phyloP scores from a whole-genome alignment of 2,329 filamentous ascomycete genomes.

The Gnomoniopsis sp. region DNA sequence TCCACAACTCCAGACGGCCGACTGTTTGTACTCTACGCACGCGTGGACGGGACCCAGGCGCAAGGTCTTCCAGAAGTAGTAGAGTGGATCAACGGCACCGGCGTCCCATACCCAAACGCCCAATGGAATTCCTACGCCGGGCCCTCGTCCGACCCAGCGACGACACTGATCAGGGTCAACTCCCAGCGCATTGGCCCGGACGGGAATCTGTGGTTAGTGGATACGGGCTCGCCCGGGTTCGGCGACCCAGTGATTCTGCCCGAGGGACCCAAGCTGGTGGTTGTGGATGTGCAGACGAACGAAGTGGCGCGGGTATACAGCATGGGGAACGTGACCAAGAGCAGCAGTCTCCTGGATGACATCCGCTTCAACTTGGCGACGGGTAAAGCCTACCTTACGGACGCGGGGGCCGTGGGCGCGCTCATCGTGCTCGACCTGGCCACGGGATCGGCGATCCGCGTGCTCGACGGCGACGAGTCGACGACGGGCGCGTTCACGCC shows the following conservation, averaged over 20 bases:
- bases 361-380: slow-evolving; percentile 5
- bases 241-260: slow-evolving; percentile 11
- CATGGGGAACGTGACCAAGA: slow-evolving; percentile 14
- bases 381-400: slow-evolving; percentile 13
- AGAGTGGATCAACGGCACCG: slow-evolving; percentile 15
- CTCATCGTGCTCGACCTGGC: slow-evolving; percentile 14
- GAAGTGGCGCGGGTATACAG: slow-evolving; percentile 8
- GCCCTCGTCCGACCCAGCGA: background rate
- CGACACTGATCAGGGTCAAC: slow-evolving; percentile 10
- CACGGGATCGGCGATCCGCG: slow-evolving; percentile 5
- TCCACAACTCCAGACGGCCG: slow-evolving; percentile 10
- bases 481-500: slow-evolving; percentile 10
- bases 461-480: slow-evolving; percentile 13
- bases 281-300: slow-evolving; percentile 6
- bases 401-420: slow-evolving; percentile 12
- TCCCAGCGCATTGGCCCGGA: slow-evolving; percentile 2
- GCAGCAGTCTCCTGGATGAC: slow-evolving; percentile 9
- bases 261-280: slow-evolving; percentile 15
- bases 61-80: slow-evolving; percentile 13
- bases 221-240: slow-evolving; percentile 14
- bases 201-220: slow-evolving; percentile 15
- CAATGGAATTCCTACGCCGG: slow-evolving; percentile 14
- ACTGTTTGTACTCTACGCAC: slow-evolving; percentile 15
- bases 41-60: slow-evolving; percentile 14
- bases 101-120: slow-evolving; percentile 7